Base-by-base conservation (phyloP, 331 rosid species). In the Quercus phellos region DNA sequence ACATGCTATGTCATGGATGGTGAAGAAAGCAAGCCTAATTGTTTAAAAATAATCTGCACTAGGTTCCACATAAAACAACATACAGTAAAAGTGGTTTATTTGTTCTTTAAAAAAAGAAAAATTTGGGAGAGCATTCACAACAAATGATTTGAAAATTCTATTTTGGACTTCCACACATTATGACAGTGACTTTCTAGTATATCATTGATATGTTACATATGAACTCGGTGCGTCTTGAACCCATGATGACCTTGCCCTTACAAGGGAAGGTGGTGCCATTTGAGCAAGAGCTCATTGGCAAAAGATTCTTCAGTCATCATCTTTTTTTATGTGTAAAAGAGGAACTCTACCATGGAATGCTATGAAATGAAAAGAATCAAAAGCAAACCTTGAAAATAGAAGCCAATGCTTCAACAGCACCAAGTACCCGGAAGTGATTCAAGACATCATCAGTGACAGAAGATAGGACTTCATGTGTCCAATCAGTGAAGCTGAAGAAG, bases 381-480 rank as follows among this genome's bases (percentile, higher is more conserved):
- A 86, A 69, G 24, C 78, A 84, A 78, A 94, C 98, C 99, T 85
- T 94, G 85, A 94, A 94, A 88, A 92, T 82, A 72, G 88, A 87
- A 86, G 97, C 93, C 78, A 87, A 76, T 30, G 94, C 87, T 84
- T 87, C 97, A 50, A 80, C 58, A 26, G 87, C 89, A 51, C 99
- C 99, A 70, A 94, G 99, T 81, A 92, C 85, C 77, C 79, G 92
- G 74, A 94, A 92, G 80, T 88, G 93, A 72, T 87, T 88, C 78
- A 89, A 84, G 78, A 73, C 66, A 75, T 92, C 95, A 75, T 87
- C 90, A 11, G 78, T 84, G 51, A 32, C 80, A 78, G 92, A 89
- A 75, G 92, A 88, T 79, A 94, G 83, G 83, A 87, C 94, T 68
- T 87, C 89, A 34, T 92, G 93, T 7, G 99, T 87, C 98, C 99